Evolutionary conservation across 169 alveolate species (phyloP), one percentile per base, ranked within the genome.

Genomic region (Plasmodium falciparum): DNA sequence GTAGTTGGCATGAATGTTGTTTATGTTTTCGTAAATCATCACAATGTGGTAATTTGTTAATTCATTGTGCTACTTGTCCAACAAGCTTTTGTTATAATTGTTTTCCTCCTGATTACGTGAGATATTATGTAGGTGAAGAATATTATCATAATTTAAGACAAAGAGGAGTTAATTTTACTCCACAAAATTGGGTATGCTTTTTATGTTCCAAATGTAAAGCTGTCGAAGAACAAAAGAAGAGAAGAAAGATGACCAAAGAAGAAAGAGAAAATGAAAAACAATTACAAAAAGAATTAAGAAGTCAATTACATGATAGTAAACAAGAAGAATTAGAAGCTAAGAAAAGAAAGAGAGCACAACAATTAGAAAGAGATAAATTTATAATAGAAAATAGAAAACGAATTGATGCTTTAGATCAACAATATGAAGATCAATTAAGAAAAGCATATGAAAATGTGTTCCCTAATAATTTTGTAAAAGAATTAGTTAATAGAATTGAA

Each of bases 1-100:
- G 99, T 59, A 91, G 97, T 54, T 97, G 99, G 99, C 99, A 97
- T 76, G 98, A 96, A 88, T 97, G 99, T 58, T 94, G 97, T 56
- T 88, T 95, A 33, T 97, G 99, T 73, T 94, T 95, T 92, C 92
- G 99, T 56, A 95, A 95, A 75, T 95, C 97, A 11, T 93, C 97
- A 8, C 97, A 95, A 88, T 96, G 97, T 73, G 99, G 98, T 61
- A 96, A 96, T 75, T 90, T 96, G 91, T 90, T 97, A 72, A 95
- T 97, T 61, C 99, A 97, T 90, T 97, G 99, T 94, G 95, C 97
- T 33, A 95, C 94, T 56, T 97, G 99, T 67, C 98, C 99, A 0
- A 95, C 97, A 4, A 92, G 97, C 24, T 97, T 95, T 92, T 97
- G 99, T 88, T 95, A 95, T 88, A 98, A 96, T 71, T 97, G 99